A percentile compares a stretch with the other conserved stretches of the same genome.
phyloP scores from a whole-genome alignment of 2,329 filamentous ascomycete genomes.

The Epichloe brachyelytri region DNA sequence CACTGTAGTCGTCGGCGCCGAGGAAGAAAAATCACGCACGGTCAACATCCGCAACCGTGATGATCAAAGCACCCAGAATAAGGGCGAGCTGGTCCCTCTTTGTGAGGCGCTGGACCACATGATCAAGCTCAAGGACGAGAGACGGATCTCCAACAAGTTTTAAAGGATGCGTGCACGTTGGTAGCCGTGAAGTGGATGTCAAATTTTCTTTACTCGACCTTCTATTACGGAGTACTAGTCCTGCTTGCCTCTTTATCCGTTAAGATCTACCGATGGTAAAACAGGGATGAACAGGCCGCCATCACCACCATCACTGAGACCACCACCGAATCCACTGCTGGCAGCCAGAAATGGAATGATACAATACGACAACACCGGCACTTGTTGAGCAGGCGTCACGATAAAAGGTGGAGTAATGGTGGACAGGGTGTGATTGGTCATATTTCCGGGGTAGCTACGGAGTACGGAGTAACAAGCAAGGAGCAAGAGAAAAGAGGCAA shows the following conservation, averaged over 20 bases:
- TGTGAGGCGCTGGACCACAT: conserved; percentile 45
- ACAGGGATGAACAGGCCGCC: neutral
- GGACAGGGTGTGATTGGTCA: too few species aligned
- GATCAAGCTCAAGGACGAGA: conserved; percentile 35
- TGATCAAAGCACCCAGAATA: conserved; percentile 47
- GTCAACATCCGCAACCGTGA: conserved; percentile 53
- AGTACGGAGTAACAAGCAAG: too few species aligned
- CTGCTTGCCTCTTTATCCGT: neutral
- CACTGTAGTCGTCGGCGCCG: conserved; percentile 42
- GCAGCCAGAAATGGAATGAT: neutral
- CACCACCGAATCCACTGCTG: neutral
- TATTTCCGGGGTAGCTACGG: too few species aligned
- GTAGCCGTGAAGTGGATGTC: neutral
- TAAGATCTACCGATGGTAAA: neutral
- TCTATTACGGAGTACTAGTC: neutral
- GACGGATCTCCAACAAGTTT: conserved; percentile 24
- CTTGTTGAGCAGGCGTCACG: too few species aligned
- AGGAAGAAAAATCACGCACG: conserved; percentile 45
- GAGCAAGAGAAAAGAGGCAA: too few species aligned
- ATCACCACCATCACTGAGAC: too few species aligned
- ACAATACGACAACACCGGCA: neutral
- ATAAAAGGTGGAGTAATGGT: too few species aligned
- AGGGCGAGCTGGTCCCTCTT: conserved; percentile 45
- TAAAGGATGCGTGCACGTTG: conserved; percentile 8
- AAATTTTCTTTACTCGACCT: neutral